Evolutionary conservation across 139 green algal genomes (phyloP).

Genomic region (Astrephomene gubernaculifera): DNA sequence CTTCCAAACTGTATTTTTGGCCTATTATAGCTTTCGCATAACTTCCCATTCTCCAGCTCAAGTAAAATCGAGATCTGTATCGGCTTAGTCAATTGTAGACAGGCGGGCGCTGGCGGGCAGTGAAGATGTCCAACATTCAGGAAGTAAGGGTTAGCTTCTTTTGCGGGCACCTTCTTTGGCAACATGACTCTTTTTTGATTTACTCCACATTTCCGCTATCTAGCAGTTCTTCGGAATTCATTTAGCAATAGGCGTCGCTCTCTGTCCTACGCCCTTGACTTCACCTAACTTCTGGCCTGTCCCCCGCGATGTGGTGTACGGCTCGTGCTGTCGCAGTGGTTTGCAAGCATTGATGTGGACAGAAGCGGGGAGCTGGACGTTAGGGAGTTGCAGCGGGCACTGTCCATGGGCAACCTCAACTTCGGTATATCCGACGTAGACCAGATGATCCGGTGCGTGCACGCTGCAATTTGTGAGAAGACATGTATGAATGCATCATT

Average conservation of each 20-base stretch:
- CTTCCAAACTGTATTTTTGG: no score
- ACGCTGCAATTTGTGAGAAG: no score
- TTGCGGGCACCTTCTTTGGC: not conserved
- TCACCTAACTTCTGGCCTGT: not conserved
- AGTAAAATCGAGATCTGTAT: not conserved
- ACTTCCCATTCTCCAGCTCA: no score
- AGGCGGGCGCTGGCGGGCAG: not conserved
- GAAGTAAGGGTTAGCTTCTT: not conserved
- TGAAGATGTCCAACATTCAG: constrained; percentile 34
- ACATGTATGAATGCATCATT: not conserved
- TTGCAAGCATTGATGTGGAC: constrained; percentile 40
- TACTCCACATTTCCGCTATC: not conserved
- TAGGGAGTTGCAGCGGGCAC: constrained; percentile 36
- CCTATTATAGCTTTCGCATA: no score
- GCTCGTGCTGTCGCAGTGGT: constrained; percentile 25
- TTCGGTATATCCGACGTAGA: constrained; percentile 42
- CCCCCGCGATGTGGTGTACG: not conserved
- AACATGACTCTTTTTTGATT: not conserved
- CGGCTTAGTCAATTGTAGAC: not conserved
- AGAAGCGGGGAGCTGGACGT: constrained; percentile 40
- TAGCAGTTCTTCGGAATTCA: not conserved
- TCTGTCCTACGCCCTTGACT: not conserved
- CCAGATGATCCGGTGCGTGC: constrained; percentile 38
- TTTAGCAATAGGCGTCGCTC: not conserved
- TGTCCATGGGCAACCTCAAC: constrained; percentile 38